Evolutionary conservation across 2,329 filamentous ascomycete genomes (phyloP).

Genomic region (Penicillium carneum): DNA sequence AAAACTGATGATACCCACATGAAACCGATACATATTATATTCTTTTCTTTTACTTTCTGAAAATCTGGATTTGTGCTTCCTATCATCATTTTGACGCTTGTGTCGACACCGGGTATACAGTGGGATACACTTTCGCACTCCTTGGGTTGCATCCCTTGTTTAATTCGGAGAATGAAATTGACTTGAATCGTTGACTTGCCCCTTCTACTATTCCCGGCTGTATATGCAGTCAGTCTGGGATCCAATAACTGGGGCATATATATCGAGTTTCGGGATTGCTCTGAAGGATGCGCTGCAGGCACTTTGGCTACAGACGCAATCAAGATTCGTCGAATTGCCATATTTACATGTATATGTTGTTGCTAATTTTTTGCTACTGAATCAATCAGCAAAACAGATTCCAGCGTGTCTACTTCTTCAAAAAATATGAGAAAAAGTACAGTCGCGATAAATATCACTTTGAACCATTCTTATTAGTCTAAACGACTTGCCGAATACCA

Average conservation of each 20-base stretch:
- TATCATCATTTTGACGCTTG: not conserved
- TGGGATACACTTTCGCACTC: slow-evolving; percentile 31
- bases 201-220: slow-evolving; percentile 23
- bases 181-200: slow-evolving; percentile 1
- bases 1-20: slow-evolving; percentile 20
- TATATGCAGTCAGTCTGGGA: slow-evolving; percentile 6
- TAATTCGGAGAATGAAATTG: slow-evolving; percentile 36
- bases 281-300: not conserved
- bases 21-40: slow-evolving; percentile 6
- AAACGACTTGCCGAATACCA: not conserved
- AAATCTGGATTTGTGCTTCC: not conserved
- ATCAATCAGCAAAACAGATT: too few relatives aligned
- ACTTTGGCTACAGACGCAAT: not conserved
- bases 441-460: not conserved
- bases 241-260: slow-evolving; percentile 16
- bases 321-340: not conserved
- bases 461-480: not conserved
- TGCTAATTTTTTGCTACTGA: not conserved
- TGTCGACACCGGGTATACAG: slow-evolving; percentile 32
- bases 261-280: not conserved
- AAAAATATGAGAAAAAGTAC: not conserved
- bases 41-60: slow-evolving; percentile 3
- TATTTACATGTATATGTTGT: not conserved
- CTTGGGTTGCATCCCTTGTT: slow-evolving; percentile 36
- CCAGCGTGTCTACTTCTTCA: too few relatives aligned